phyloP scores from a whole-genome alignment of 2,329 filamentous ascomycete genomes.

The Trichophyton mentagrophytes region DNA sequence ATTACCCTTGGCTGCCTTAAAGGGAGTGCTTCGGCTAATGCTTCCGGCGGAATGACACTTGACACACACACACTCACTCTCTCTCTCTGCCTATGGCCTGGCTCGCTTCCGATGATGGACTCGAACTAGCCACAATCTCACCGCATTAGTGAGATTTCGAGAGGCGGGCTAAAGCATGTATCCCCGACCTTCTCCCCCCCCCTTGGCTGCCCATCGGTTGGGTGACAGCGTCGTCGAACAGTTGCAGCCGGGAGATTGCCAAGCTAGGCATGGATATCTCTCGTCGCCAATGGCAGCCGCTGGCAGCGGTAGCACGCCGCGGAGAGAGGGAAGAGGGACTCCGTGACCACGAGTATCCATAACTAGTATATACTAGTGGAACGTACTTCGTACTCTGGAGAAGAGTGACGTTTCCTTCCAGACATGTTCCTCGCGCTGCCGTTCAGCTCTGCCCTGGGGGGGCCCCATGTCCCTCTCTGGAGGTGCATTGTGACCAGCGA shows the following conservation, averaged over 20 bases:
- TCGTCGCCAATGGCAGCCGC: neutral
- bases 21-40: neutral
- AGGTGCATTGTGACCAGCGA: neutral
- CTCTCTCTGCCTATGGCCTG: neutral
- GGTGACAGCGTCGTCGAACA: neutral
- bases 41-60: neutral
- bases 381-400: neutral
- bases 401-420: neutral
- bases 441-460: neutral
- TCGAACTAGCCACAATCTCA: neutral
- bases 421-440: neutral
- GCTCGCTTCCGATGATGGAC: neutral
- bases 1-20: neutral
- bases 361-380: neutral
- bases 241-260: neutral
- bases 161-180: neutral
- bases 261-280: neutral
- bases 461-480: neutral
- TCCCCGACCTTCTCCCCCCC: neutral
- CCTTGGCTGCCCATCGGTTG: neutral
- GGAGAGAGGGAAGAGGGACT: neutral
- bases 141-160: neutral
- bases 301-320: neutral
- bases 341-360: neutral
- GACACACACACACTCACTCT: no score